phyloP scores from a whole-genome alignment of 2,329 filamentous ascomycete species.

The Colletotrichum abscissum region DNA sequence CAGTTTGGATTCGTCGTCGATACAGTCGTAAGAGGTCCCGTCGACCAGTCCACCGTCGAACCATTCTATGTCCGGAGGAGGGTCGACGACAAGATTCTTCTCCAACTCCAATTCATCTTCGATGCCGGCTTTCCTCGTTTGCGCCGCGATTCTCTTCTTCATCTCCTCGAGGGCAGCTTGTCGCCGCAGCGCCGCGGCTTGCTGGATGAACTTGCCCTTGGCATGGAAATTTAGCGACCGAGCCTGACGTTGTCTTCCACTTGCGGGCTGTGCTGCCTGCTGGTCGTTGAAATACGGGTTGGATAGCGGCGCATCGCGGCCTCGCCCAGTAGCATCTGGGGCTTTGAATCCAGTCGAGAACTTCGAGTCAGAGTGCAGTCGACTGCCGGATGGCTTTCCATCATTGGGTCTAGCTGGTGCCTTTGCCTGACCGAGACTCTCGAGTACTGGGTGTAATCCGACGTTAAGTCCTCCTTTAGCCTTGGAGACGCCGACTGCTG shows the following conservation, averaged over 20 bases:
- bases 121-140: conserved; percentile 89
- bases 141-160: conserved; percentile 91
- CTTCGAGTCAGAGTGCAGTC: conserved; percentile 30
- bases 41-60: conserved; percentile 93
- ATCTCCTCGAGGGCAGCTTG: conserved; percentile 92
- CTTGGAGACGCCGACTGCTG: conserved; percentile 73
- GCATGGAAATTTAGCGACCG: conserved; percentile 90
- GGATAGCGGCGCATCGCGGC: conserved; percentile 42
- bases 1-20: conserved; percentile 72
- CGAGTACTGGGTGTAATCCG: conserved; percentile 81
- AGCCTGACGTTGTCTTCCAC: conserved; percentile 73
- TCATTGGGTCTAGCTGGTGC: conserved; percentile 52
- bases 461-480: conserved; percentile 77
- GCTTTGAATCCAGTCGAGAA: conserved; percentile 21
- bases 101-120: conserved; percentile 92
- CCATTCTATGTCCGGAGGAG: conserved; percentile 93
- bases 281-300: conserved; percentile 89
- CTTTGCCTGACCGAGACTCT: conserved; percentile 63
- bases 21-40: conserved; percentile 75
- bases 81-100: conserved; percentile 86
- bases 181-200: conserved; percentile 87
- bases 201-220: conserved; percentile 96
- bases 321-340: conserved; percentile 50
- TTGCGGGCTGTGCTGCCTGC: conserved; percentile 67
- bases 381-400: conserved; percentile 32